These are phyloP conservation scores for Acer saccharum DNA, from an alignment of 345 rosid species.

Conservation along the genomic window DNA sequence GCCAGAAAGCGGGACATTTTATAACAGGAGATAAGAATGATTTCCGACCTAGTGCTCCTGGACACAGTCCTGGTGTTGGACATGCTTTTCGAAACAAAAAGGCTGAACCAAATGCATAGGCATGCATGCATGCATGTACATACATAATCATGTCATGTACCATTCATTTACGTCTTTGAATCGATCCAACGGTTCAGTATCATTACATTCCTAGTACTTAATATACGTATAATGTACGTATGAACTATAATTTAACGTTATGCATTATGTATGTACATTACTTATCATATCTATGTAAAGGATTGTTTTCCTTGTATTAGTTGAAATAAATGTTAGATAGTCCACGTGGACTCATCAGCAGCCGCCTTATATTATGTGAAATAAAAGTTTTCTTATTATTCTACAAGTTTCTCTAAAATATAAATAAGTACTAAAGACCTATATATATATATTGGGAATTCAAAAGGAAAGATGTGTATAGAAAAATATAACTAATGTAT, in stretches of 20 bases:
- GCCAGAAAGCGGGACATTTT: constrained; percentile 11
- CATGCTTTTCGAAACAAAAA: constrained; percentile 33
- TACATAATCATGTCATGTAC: neutral
- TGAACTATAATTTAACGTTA: no score
- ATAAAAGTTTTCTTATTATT: neutral
- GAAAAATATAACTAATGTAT: no score
- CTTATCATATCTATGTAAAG: neutral
- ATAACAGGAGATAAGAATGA: constrained; percentile 33
- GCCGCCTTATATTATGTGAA: neutral
- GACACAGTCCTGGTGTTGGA: constrained; percentile 58
- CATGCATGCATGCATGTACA: constrained; percentile 37
- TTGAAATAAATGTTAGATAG: neutral
- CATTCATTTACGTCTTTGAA: neutral
- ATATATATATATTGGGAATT: no score
- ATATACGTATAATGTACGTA: no score
- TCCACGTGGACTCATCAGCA: neutral
- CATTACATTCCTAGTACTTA: neutral
- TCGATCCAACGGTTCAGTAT: neutral
- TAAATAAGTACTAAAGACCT: no score
- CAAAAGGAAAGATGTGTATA: neutral
- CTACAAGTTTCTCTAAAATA: neutral
- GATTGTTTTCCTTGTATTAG: neutral
- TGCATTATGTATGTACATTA: neutral
- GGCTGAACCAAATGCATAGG: constrained; percentile 36
- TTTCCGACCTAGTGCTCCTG: constrained; percentile 52